Conservation (phyloP, 257 asterid genomes). For the Gentiana macrophylla region DNA sequence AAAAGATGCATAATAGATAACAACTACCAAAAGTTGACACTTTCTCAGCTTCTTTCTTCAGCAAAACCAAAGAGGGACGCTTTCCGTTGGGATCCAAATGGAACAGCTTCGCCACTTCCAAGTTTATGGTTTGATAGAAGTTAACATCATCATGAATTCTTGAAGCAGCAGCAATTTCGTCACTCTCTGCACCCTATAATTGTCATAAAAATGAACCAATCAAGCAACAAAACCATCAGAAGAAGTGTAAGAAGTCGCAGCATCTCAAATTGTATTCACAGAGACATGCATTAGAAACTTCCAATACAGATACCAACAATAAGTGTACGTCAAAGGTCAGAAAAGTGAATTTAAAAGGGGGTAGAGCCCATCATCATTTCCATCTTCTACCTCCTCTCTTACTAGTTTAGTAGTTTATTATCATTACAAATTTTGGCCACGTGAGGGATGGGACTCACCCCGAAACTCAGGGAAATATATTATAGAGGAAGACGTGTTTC, state of each 20-base stretch:
- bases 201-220: constrained; percentile 2
- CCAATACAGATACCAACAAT: not conserved
- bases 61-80: constrained; percentile 60
- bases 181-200: constrained; percentile 57
- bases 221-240: not conserved
- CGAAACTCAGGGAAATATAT: too few species aligned
- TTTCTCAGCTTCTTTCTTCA: constrained; percentile 69
- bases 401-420: too few species aligned
- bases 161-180: constrained; percentile 74
- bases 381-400: too few species aligned
- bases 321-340: not conserved
- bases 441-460: too few species aligned
- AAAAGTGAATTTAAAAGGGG: not conserved
- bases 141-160: constrained; percentile 57
- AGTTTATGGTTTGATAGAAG: constrained; percentile 62
- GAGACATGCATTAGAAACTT: not conserved
- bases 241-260: constrained; percentile 5
- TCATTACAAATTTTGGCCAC: too few species aligned
- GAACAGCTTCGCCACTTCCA: constrained; percentile 70
- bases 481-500: too few species aligned
- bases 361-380: too few species aligned
- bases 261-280: not conserved
- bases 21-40: constrained; percentile 48
- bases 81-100: constrained; percentile 43
- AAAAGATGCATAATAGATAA: not conserved